Conservation (phyloP, 768 basidiomycete species). For the Russula vinacea region DNA sequence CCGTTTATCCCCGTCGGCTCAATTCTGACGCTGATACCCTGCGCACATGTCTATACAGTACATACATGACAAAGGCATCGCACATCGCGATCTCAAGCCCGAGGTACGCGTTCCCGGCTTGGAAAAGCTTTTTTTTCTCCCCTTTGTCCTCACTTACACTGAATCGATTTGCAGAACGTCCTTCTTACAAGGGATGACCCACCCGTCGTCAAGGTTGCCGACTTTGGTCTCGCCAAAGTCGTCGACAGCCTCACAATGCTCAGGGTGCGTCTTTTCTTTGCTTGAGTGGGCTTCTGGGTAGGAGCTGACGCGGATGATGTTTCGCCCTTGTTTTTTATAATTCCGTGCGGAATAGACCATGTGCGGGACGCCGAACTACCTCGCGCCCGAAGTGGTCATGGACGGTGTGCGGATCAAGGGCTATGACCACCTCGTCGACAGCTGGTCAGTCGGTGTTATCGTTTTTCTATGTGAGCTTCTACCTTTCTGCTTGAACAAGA, state of each 20-base stretch:
- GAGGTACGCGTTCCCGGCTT: slow-evolving; percentile 47
- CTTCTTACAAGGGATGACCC: slow-evolving; percentile 70
- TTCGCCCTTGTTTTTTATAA: background rate
- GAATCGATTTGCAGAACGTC: slow-evolving; percentile 55
- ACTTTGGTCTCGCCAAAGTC: slow-evolving; percentile 95
- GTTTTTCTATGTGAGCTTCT: slow-evolving; percentile 78
- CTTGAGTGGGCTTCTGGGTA: background rate
- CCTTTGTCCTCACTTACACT: background rate
- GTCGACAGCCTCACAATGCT: slow-evolving; percentile 76
- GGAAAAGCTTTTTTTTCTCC: too few relatives aligned
- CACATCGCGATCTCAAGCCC: slow-evolving; percentile 94
- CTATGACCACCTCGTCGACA: slow-evolving; percentile 88
- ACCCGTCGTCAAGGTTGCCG: slow-evolving; percentile 82
- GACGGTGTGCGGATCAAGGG: slow-evolving; percentile 57
- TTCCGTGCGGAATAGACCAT: slow-evolving; percentile 58
- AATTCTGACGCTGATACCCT: background rate
- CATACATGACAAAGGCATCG: slow-evolving; percentile 70
- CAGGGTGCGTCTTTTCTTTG: slow-evolving; percentile 46
- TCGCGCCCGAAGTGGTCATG: slow-evolving; percentile 87
- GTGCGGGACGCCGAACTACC: slow-evolving; percentile 95
- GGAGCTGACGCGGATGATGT: background rate
- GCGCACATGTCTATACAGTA: slow-evolving; percentile 51
- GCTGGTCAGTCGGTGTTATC: slow-evolving; percentile 95
- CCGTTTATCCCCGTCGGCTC: background rate
- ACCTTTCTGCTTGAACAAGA: background rate